These are phyloP conservation scores for Calycina marina DNA, from an alignment of 2,329 filamentous ascomycete species.

Conservation along the genomic window DNA sequence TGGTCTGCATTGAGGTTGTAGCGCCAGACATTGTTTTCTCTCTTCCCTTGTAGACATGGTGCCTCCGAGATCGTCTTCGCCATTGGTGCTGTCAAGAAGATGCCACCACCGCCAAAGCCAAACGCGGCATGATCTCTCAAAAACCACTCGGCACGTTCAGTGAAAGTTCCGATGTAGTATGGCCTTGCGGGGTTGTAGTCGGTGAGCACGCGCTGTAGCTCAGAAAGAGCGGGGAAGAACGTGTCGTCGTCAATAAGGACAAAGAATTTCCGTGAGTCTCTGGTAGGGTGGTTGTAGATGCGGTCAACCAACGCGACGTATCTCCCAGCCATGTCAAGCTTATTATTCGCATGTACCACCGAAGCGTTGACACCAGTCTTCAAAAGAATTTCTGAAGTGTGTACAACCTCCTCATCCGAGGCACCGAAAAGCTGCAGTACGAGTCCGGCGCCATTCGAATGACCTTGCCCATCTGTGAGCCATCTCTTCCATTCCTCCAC, in stretches of 20 bases:
- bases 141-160: conserved; percentile 20
- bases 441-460: conserved; percentile 41
- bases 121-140: conserved; percentile 14
- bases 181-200: conserved; percentile 17
- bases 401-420: conserved; percentile 32
- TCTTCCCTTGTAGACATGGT: conserved; percentile 16
- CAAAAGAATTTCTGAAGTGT: conserved; percentile 31
- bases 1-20: conserved; percentile 16
- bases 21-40: conserved; percentile 9
- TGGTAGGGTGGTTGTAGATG: conserved; percentile 33
- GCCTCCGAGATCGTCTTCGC: conserved; percentile 10
- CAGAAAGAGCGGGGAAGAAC: conserved; percentile 19
- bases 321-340: conserved; percentile 42
- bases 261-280: conserved; percentile 15
- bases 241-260: conserved; percentile 23
- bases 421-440: conserved; percentile 39
- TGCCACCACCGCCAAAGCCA: conserved; percentile 22
- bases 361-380: conserved; percentile 40
- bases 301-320: conserved; percentile 40
- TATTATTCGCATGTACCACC: conserved; percentile 37
- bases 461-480: conserved; percentile 40
- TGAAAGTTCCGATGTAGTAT: conserved; percentile 21
- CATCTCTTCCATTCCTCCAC: conserved; percentile 45
- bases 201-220: conserved; percentile 21
- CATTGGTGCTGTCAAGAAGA: conserved; percentile 18